phyloP scores from a whole-genome alignment of 306 rosid genomes.

The Glycine latifolia region DNA sequence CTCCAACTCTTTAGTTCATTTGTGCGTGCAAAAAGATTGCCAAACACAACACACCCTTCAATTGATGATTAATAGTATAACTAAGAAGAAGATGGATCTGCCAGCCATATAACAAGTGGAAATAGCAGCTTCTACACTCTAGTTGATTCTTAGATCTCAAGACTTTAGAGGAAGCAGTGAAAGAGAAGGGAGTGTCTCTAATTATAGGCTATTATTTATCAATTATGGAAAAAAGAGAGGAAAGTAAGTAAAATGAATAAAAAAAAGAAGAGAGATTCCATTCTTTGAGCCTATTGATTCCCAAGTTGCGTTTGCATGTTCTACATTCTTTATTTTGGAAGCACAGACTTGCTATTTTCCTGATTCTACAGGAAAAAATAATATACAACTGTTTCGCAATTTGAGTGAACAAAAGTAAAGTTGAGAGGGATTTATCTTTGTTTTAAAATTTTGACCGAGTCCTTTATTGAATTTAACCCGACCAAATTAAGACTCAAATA shows the following conservation, averaged over 20 bases:
- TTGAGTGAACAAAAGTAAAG: too few relatives aligned
- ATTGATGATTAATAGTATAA: constrained; percentile 40
- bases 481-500: too few relatives aligned
- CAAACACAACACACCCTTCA: constrained; percentile 65
- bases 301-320: background rate
- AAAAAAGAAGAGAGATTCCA: background rate
- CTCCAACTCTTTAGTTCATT: constrained; percentile 76
- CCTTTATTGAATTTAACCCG: too few relatives aligned
- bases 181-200: background rate
- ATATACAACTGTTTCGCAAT: too few relatives aligned
- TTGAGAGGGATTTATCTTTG: too few relatives aligned
- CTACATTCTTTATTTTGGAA: background rate
- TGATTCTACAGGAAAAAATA: too few relatives aligned
- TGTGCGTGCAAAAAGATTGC: constrained; percentile 67
- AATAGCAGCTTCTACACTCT: constrained; percentile 9
- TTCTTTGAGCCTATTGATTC: constrained; percentile 28
- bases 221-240: constrained; percentile 28
- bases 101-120: background rate
- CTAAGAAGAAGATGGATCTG: constrained; percentile 23
- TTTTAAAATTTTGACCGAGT: too few relatives aligned
- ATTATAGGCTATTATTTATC: constrained; percentile 28
- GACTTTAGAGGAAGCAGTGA: constrained; percentile 26
- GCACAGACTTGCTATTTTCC: background rate
- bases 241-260: background rate
- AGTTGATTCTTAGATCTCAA: constrained; percentile 37